Evolutionary conservation across 805 yeast species (phyloP).

Genomic region (Danielozyma ontarioensis): DNA sequence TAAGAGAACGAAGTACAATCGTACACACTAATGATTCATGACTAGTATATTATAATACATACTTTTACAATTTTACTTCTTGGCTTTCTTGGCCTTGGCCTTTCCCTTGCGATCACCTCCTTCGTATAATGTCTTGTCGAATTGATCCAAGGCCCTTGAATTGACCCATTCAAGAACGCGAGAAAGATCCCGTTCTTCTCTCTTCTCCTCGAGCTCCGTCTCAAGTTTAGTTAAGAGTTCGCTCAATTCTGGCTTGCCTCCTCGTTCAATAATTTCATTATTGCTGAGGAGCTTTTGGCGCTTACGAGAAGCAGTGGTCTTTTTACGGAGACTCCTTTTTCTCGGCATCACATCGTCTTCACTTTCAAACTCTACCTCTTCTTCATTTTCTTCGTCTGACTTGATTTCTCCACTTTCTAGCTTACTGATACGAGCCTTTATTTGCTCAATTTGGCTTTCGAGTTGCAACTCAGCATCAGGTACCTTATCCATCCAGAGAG

Average conservation of each 20-base stretch:
- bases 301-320: slow-evolving; percentile 26
- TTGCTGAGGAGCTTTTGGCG: slow-evolving; percentile 26
- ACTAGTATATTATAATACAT: neutral
- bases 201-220: slow-evolving; percentile 25
- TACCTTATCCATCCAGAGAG: slow-evolving; percentile 40
- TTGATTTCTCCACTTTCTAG: slow-evolving; percentile 2
- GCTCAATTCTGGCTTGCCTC: slow-evolving; percentile 21
- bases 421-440: slow-evolving; percentile 4
- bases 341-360: slow-evolving; percentile 19
- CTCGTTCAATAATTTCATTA: slow-evolving; percentile 24
- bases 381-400: slow-evolving; percentile 20
- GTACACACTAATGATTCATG: neutral
- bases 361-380: slow-evolving; percentile 36
- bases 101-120: slow-evolving; percentile 39
- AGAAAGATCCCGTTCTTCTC: slow-evolving; percentile 35
- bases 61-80: slow-evolving; percentile 5
- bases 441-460: slow-evolving; percentile 6
- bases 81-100: slow-evolving; percentile 11
- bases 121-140: slow-evolving; percentile 52
- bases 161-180: slow-evolving; percentile 61
- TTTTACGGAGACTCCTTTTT: slow-evolving; percentile 27
- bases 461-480: slow-evolving; percentile 24
- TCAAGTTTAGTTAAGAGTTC: slow-evolving; percentile 20
- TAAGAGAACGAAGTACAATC: no score
- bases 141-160: slow-evolving; percentile 46